Evolutionary conservation across 495 filamentous ascomycete genomes (phyloP).

Genomic region (Mycothermus thermophilus): DNA sequence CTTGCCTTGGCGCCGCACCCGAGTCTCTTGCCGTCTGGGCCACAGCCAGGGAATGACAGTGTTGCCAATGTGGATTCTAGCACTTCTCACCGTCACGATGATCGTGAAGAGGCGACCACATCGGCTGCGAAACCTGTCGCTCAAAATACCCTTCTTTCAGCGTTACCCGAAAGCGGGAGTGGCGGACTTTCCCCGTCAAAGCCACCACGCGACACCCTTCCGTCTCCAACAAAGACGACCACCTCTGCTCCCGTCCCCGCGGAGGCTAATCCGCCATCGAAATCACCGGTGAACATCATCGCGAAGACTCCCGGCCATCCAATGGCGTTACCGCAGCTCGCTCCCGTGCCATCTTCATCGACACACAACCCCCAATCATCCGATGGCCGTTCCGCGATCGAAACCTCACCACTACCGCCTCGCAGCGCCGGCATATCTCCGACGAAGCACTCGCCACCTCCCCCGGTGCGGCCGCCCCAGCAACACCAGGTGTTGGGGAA

Average conservation of each 20-base stretch:
- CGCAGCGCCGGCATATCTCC: conserved; percentile 56
- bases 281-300: conserved; percentile 5
- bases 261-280: conserved; percentile 6
- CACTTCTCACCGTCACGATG: too few relatives aligned
- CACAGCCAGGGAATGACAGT: conserved; percentile 18
- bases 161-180: conserved; percentile 17
- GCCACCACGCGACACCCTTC: conserved; percentile 14
- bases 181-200: conserved; percentile 18
- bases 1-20: conserved; percentile 33
- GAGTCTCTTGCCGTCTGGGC: conserved; percentile 25
- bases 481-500: too few relatives aligned
- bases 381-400: conserved; percentile 7
- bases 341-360: conserved; percentile 3
- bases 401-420: conserved; percentile 36
- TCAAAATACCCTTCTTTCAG: conserved; percentile 10
- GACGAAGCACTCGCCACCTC: conserved; percentile 50
- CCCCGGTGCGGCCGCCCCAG: too few relatives aligned
- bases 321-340: conserved; percentile 13
- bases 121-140: not conserved
- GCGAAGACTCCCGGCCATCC: conserved; percentile 10
- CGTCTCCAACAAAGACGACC: conserved; percentile 22
- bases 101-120: not conserved
- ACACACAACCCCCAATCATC: conserved; percentile 2
- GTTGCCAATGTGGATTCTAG: not conserved
- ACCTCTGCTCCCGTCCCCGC: conserved; percentile 5